phyloP scores from a whole-genome alignment of 371 early-diverging fungal genomes.

The Circinella minor region DNA sequence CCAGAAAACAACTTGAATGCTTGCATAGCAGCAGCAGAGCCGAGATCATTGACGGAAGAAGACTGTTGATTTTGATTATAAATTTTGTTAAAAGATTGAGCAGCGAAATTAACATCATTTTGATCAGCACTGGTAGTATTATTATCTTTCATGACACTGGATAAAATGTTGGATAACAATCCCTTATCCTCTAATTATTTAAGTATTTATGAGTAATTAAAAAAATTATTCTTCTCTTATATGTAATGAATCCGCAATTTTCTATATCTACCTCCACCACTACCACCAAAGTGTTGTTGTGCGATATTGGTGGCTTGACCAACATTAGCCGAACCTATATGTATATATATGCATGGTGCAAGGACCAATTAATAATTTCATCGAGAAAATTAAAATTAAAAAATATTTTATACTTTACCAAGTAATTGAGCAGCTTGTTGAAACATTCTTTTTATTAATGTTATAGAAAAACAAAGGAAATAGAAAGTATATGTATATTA shows the following conservation, averaged over 20 bases:
- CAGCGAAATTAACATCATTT: slow-evolving; percentile 37
- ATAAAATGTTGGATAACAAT: slow-evolving; percentile 36
- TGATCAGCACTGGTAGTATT: slow-evolving; percentile 31
- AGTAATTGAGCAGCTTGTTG: too few relatives aligned
- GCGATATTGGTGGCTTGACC: slow-evolving; percentile 8
- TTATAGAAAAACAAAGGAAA: not conserved
- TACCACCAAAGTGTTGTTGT: slow-evolving; percentile 2
- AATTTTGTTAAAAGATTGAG: slow-evolving; percentile 37
- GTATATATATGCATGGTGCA: too few relatives aligned
- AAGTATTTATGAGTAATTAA: not conserved
- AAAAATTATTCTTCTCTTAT: too few relatives aligned
- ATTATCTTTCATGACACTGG: slow-evolving; percentile 31
- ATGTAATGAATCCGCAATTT: not conserved
- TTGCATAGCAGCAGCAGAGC: slow-evolving; percentile 55
- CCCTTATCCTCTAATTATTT: slow-evolving; percentile 25
- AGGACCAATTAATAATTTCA: too few relatives aligned
- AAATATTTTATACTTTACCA: not conserved
- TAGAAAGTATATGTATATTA: too few relatives aligned
- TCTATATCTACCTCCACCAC: not conserved
- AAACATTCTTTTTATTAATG: too few relatives aligned
- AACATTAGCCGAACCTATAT: not conserved
- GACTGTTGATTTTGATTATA: slow-evolving; percentile 37
- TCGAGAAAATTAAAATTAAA: too few relatives aligned
- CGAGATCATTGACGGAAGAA: slow-evolving; percentile 44
- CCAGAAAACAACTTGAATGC: slow-evolving; percentile 55